Conservation (phyloP, 2,329 filamentous ascomycete species). For the Aulographum hederae region DNA sequence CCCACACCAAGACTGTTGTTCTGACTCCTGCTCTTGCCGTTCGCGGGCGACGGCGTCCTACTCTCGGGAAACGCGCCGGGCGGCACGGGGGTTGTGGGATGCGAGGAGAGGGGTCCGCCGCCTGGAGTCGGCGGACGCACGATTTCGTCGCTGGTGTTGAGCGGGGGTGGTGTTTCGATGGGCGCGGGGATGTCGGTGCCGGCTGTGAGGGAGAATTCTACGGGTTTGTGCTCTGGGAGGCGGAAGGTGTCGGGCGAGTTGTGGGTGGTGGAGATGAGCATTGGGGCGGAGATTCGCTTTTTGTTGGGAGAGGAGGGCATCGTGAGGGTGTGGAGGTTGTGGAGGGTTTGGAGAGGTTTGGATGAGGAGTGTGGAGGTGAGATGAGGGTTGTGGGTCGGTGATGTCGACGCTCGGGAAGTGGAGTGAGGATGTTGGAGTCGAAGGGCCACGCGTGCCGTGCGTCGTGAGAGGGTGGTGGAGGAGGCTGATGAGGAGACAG, state of each 20-base stretch:
- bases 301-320: too few relatives aligned
- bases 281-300: too few relatives aligned
- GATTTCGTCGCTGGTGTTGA: slow-evolving; percentile 11
- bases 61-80: not conserved
- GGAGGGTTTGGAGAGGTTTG: too few relatives aligned
- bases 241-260: slow-evolving; percentile 1
- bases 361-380: too few relatives aligned
- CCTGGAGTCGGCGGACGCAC: slow-evolving; percentile 18
- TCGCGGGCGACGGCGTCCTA: not conserved
- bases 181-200: slow-evolving; percentile 22
- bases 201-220: slow-evolving; percentile 23
- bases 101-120: slow-evolving; percentile 20
- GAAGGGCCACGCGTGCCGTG: too few relatives aligned
- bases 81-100: slow-evolving; percentile 16
- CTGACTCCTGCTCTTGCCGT: not conserved
- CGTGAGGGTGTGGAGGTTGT: too few relatives aligned
- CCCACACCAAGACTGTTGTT: too few relatives aligned
- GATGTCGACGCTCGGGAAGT: too few relatives aligned
- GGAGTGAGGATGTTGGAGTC: too few relatives aligned
- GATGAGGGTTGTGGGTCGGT: too few relatives aligned
- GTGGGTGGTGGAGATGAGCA: not conserved
- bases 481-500: too few relatives aligned
- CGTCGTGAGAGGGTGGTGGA: too few relatives aligned
- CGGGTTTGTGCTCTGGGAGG: slow-evolving; percentile 9
- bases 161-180: slow-evolving; percentile 17